Evolutionary conservation across 306 rosid genomes (phyloP).

Genomic region (Cucurbita ficifolia): DNA sequence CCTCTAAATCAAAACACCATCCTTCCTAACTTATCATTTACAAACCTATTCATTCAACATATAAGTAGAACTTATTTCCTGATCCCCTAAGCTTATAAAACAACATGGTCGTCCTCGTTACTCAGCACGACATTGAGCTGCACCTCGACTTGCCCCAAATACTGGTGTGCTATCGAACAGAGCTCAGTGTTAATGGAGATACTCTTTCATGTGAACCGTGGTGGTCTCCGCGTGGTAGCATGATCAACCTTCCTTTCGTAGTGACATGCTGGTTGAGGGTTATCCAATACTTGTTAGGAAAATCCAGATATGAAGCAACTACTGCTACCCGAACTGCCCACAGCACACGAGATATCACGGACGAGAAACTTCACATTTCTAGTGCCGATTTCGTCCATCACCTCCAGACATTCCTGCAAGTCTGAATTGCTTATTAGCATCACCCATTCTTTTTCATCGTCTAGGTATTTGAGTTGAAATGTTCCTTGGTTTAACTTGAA

Average conservation of each 20-base stretch:
- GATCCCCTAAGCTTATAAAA: not conserved
- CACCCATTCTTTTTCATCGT: conserved; percentile 88
- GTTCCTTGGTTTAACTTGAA: conserved; percentile 53
- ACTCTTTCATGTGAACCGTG: not conserved
- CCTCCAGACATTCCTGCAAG: conserved; percentile 62
- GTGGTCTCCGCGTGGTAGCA: not conserved
- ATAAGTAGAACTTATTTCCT: not conserved
- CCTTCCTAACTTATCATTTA: not conserved
- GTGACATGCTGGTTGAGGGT: not conserved
- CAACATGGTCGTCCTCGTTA: not conserved
- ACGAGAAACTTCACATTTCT: conserved; percentile 47
- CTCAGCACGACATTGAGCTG: not conserved
- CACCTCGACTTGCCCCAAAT: not conserved
- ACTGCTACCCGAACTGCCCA: conserved; percentile 48
- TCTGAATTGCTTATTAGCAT: conserved; percentile 56
- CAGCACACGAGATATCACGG: conserved; percentile 30
- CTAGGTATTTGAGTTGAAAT: conserved; percentile 66
- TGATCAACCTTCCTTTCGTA: not conserved
- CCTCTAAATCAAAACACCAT: not conserved
- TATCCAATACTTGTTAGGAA: conserved; percentile 18
- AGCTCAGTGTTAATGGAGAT: no score
- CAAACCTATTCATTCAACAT: not conserved
- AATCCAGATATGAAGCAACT: conserved; percentile 32
- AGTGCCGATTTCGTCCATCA: conserved; percentile 44
- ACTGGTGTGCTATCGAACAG: not conserved